phyloP scores from a whole-genome alignment of 1,284 basidiomycete genomes.

The Ceratobasidium sp. region DNA sequence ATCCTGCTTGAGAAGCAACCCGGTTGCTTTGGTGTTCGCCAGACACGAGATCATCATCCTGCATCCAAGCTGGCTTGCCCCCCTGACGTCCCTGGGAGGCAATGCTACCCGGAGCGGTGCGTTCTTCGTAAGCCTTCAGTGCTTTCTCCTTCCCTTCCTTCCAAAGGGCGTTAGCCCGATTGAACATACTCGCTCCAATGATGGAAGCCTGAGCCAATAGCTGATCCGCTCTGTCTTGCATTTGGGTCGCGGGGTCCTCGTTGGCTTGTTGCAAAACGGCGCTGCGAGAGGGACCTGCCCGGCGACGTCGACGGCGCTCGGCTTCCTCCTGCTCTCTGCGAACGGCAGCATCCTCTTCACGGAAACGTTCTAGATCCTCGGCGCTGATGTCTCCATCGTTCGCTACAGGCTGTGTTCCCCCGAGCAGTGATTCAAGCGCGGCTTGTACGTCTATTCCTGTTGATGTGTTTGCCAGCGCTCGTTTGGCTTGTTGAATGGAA shows the following conservation, averaged over 20 bases:
- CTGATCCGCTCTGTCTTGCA: constrained; percentile 84
- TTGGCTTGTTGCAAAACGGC: constrained; percentile 30
- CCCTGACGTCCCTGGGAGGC: constrained; percentile 54
- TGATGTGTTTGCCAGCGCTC: constrained; percentile 79
- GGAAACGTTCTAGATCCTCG: constrained; percentile 50
- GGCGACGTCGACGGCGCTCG: constrained; percentile 55
- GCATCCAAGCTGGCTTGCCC: constrained; percentile 89
- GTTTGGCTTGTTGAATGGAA: constrained; percentile 78
- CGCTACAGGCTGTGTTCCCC: constrained; percentile 53
- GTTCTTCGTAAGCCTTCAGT: constrained; percentile 86
- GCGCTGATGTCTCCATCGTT: constrained; percentile 33
- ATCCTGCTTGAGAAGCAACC: constrained; percentile 55
- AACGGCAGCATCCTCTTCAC: constrained; percentile 54
- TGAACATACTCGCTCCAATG: constrained; percentile 87
- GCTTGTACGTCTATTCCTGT: constrained; percentile 81
- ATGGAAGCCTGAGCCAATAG: constrained; percentile 88
- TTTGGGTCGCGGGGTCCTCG: constrained; percentile 49
- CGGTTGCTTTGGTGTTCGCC: constrained; percentile 56
- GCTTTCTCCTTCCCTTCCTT: constrained; percentile 86
- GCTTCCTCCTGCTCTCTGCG: constrained; percentile 53
- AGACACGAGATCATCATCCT: constrained; percentile 62
- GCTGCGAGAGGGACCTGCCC: constrained; percentile 53
- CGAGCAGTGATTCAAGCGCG: constrained; percentile 82
- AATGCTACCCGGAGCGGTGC: constrained; percentile 55
- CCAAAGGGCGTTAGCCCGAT: constrained; percentile 89